A percentile compares a stretch with the other conserved stretches of the same genome.
Conservation (phyloP, 2,329 filamentous ascomycete genomes). For the Hypoxylon sp. region DNA sequence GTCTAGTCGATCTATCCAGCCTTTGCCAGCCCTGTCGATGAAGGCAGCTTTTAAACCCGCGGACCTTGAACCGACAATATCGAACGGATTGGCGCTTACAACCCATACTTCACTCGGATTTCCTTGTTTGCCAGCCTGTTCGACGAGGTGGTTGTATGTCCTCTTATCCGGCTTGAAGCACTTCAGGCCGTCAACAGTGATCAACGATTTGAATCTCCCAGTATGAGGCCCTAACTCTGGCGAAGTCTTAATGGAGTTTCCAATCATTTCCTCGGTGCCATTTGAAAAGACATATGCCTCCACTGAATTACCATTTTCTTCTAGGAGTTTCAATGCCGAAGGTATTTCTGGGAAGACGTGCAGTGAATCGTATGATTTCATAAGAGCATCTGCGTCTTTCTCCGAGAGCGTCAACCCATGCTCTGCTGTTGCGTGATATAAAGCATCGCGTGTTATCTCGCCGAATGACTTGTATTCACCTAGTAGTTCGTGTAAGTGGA, state of each 20-base stretch:
- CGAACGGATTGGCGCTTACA: slow-evolving; percentile 81
- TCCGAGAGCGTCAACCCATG: slow-evolving; percentile 62
- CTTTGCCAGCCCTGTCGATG: slow-evolving; percentile 74
- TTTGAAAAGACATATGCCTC: slow-evolving; percentile 79
- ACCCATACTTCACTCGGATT: slow-evolving; percentile 73
- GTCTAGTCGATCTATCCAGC: slow-evolving; percentile 76
- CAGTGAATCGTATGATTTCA: slow-evolving; percentile 76
- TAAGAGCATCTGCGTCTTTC: slow-evolving; percentile 64
- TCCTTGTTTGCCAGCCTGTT: slow-evolving; percentile 63
- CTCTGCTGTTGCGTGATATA: slow-evolving; percentile 76
- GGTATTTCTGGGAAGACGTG: slow-evolving; percentile 75
- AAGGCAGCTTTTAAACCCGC: slow-evolving; percentile 75
- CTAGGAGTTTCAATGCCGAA: slow-evolving; percentile 65
- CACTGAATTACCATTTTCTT: slow-evolving; percentile 56
- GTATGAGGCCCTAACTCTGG: slow-evolving; percentile 66
- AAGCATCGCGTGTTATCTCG: slow-evolving; percentile 72
- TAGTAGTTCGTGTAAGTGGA: slow-evolving; percentile 53
- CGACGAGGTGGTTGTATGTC: slow-evolving; percentile 72
- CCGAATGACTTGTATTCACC: slow-evolving; percentile 74
- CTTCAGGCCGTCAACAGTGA: slow-evolving; percentile 73
- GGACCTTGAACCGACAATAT: slow-evolving; percentile 74
- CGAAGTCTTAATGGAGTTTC: slow-evolving; percentile 71
- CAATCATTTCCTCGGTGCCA: slow-evolving; percentile 75
- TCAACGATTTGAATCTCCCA: slow-evolving; percentile 66
- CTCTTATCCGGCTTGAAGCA: slow-evolving; percentile 76